Evolutionary conservation across 2,329 filamentous ascomycete genomes (phyloP).

Genomic region (Laburnicola sp.): DNA sequence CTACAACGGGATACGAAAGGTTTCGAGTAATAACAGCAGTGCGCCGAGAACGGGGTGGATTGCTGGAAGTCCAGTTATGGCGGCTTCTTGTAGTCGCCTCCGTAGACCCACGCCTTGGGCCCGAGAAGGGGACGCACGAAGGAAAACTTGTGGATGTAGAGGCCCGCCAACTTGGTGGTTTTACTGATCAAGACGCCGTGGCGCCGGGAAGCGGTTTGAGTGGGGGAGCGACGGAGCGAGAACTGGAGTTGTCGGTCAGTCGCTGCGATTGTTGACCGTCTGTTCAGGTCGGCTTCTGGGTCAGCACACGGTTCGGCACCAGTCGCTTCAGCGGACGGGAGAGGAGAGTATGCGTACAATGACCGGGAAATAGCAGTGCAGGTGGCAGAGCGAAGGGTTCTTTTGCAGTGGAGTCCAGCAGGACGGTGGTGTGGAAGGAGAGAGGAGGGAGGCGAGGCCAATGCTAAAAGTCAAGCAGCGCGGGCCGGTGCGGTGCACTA

Average conservation of each 20-base stretch:
- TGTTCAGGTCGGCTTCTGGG: slow-evolving; percentile 7
- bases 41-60: slow-evolving; percentile 19
- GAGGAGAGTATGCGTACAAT: slow-evolving; percentile 2
- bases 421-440: slow-evolving; percentile 30
- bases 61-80: slow-evolving; percentile 76
- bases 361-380: too few species aligned
- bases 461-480: slow-evolving; percentile 14
- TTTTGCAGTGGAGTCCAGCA: slow-evolving; percentile 24
- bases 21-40: slow-evolving; percentile 20
- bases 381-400: slow-evolving; percentile 2
- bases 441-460: slow-evolving; percentile 16
- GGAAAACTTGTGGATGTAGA: slow-evolving; percentile 70
- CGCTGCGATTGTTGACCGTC: slow-evolving; percentile 23
- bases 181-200: slow-evolving; percentile 47
- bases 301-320: slow-evolving; percentile 10
- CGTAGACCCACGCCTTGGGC: slow-evolving; percentile 92
- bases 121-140: slow-evolving; percentile 87
- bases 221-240: slow-evolving; percentile 26
- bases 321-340: slow-evolving; percentile 5
- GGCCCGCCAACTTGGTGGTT: slow-evolving; percentile 93
- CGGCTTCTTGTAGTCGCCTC: slow-evolving; percentile 89
- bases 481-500: slow-evolving; percentile 12
- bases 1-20: slow-evolving; percentile 26
- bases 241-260: slow-evolving; percentile 28
- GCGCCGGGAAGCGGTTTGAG: slow-evolving; percentile 34